Percentiles rank a stretch among this genome's conserved stretches.
Conservation (phyloP, 2,329 filamentous ascomycete genomes). For the Didymella exigua region DNA sequence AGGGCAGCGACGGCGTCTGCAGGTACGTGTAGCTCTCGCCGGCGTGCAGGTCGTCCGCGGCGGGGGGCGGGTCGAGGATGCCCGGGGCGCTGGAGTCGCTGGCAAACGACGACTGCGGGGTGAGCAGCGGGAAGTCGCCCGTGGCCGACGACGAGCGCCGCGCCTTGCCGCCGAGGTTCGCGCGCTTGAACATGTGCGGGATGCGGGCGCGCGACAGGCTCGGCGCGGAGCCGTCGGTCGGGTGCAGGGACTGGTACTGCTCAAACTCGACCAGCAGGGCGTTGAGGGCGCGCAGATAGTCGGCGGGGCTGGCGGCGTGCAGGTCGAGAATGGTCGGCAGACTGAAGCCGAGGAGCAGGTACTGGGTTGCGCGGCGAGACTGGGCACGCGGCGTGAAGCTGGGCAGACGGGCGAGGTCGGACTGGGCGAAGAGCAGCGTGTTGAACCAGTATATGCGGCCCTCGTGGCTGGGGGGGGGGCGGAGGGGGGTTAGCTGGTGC, state of each 20-base stretch:
- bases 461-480: conserved; percentile 87
- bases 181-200: conserved; percentile 58
- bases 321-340: conserved; percentile 89
- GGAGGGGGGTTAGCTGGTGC: too few relatives aligned
- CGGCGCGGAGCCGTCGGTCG: conserved; percentile 72
- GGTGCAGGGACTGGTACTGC: conserved; percentile 85
- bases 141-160: conserved; percentile 65
- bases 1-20: conserved; percentile 88
- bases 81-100: conserved; percentile 27
- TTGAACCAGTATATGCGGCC: conserved; percentile 98
- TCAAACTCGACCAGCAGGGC: conserved; percentile 90
- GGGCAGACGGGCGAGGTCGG: conserved; percentile 79
- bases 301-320: conserved; percentile 75
- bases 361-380: conserved; percentile 88
- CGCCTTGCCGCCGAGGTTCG: conserved; percentile 46
- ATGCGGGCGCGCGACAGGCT: conserved; percentile 79
- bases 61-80: conserved; percentile 37
- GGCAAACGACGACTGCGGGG: conserved; percentile 28
- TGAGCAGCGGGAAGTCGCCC: conserved; percentile 48
- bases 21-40: conserved; percentile 89
- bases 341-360: conserved; percentile 88
- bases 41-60: conserved; percentile 45
- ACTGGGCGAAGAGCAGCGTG: conserved; percentile 86
- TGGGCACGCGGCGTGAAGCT: conserved; percentile 86
- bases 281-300: conserved; percentile 87